Evolutionary conservation across 2,329 filamentous ascomycete species (phyloP).

Genomic region (Aaosphaeria pasadenensis): DNA sequence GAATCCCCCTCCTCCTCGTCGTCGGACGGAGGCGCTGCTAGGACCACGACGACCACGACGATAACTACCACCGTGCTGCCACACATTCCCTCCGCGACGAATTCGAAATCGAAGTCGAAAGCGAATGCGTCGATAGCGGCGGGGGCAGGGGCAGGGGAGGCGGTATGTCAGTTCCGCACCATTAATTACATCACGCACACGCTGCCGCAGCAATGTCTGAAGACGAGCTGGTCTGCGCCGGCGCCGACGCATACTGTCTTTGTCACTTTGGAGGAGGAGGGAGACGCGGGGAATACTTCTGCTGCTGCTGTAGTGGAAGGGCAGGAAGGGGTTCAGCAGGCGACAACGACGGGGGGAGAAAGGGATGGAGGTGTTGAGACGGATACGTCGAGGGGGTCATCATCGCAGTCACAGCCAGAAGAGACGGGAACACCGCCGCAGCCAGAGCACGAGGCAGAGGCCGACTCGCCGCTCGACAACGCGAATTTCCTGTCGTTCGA

Average conservation of each 20-base stretch:
- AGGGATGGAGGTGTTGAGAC: neutral
- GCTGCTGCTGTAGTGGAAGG: neutral
- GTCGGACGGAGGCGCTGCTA: too few species aligned
- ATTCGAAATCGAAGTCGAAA: too few species aligned
- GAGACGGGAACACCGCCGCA: slow-evolving; percentile 4
- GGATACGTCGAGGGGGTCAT: too few species aligned
- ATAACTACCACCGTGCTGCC: too few species aligned
- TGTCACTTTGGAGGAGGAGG: too few species aligned
- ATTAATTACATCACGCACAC: slow-evolving; percentile 82
- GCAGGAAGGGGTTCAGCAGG: slow-evolving; percentile 1
- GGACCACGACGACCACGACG: too few species aligned
- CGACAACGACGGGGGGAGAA: slow-evolving; percentile 5
- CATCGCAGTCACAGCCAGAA: too few species aligned
- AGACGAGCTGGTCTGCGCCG: slow-evolving; percentile 53
- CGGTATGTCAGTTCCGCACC: slow-evolving; percentile 51
- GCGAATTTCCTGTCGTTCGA: slow-evolving; percentile 93
- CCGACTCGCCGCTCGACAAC: slow-evolving; percentile 67
- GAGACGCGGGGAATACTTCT: too few species aligned
- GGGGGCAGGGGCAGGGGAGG: neutral
- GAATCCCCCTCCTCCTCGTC: too few species aligned
- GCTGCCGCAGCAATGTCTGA: slow-evolving; percentile 72
- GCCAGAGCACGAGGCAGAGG: slow-evolving; percentile 54
- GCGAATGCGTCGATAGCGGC: too few species aligned
- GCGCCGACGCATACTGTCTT: slow-evolving; percentile 7
- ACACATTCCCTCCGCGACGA: too few species aligned